These are phyloP conservation scores for Gossypium arboreum DNA, from an alignment of 345 rosid genomes.

Conservation along the genomic window DNA sequence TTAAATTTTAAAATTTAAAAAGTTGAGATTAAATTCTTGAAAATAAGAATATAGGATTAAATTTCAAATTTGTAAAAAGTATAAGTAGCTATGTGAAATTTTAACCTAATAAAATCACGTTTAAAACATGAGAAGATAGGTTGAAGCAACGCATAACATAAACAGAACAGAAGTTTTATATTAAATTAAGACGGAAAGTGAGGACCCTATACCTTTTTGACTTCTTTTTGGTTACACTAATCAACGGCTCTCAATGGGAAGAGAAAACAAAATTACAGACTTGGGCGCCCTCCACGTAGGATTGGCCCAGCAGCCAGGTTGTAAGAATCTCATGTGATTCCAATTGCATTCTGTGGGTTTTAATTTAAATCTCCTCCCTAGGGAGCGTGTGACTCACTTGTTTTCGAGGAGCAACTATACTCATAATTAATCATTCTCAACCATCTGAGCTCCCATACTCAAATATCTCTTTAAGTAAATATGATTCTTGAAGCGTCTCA, in stretches of 20 bases:
- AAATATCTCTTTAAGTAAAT: too few relatives aligned
- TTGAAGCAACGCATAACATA: conserved; percentile 21
- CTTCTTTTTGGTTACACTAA: conserved; percentile 14
- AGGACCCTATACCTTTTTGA: conserved; percentile 30
- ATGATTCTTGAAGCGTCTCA: not conserved
- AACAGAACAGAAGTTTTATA: conserved; percentile 23
- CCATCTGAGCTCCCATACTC: too few relatives aligned
- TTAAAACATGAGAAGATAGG: conserved; percentile 47
- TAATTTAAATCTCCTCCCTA: not conserved
- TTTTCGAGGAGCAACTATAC: too few relatives aligned
- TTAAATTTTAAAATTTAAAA: too few relatives aligned
- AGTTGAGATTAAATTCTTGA: too few relatives aligned
- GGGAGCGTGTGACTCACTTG: conserved; percentile 22
- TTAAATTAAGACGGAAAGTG: conserved; percentile 20
- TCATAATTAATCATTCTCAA: too few relatives aligned
- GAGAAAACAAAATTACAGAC: conserved; percentile 7
- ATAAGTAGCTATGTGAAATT: too few relatives aligned
- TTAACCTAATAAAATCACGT: conserved; percentile 12
- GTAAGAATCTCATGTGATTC: conserved; percentile 62
- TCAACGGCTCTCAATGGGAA: not conserved
- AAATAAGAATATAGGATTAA: too few relatives aligned
- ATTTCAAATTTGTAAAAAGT: too few relatives aligned
- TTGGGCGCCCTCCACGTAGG: conserved; percentile 39
- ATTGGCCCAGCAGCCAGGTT: conserved; percentile 54
- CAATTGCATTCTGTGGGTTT: conserved; percentile 35